These are phyloP conservation scores for Mesembryanthemum crystallinum DNA, from an alignment of 148 eudicot species.

Conservation along the genomic window DNA sequence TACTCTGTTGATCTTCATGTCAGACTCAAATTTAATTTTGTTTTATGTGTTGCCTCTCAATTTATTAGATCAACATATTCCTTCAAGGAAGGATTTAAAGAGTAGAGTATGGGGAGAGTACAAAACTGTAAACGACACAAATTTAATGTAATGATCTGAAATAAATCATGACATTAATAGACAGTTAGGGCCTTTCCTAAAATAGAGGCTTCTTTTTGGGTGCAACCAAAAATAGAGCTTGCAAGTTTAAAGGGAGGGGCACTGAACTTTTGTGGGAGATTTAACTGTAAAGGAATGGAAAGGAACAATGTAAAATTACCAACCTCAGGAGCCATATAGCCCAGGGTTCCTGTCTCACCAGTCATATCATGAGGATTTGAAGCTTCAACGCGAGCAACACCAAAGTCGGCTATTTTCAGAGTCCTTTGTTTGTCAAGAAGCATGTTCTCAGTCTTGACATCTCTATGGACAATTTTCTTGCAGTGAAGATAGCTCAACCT, in stretches of 20 bases:
- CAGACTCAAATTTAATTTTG: no score
- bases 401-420: slow-evolving; percentile 83
- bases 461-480: slow-evolving; percentile 82
- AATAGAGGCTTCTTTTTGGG: no score
- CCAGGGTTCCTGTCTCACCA: slow-evolving; percentile 92
- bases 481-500: slow-evolving; percentile 84
- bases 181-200: not conserved
- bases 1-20: no score
- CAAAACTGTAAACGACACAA: not conserved
- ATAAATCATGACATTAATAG: not conserved
- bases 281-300: not conserved
- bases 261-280: not conserved
- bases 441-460: slow-evolving; percentile 92
- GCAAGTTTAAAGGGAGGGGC: not conserved
- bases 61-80: no score
- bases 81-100: not conserved
- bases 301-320: not conserved
- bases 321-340: slow-evolving; percentile 98
- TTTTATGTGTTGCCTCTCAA: no score
- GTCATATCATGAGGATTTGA: slow-evolving; percentile 93
- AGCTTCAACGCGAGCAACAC: slow-evolving; percentile 90
- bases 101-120: not conserved
- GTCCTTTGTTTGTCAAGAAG: slow-evolving; percentile 74
- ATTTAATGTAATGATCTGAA: not conserved
- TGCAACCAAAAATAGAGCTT: no score